Evolutionary conservation across 1,284 basidiomycete genomes (phyloP), one percentile per base, ranked within the genome.

Genomic region (Fistulina hepatica): DNA sequence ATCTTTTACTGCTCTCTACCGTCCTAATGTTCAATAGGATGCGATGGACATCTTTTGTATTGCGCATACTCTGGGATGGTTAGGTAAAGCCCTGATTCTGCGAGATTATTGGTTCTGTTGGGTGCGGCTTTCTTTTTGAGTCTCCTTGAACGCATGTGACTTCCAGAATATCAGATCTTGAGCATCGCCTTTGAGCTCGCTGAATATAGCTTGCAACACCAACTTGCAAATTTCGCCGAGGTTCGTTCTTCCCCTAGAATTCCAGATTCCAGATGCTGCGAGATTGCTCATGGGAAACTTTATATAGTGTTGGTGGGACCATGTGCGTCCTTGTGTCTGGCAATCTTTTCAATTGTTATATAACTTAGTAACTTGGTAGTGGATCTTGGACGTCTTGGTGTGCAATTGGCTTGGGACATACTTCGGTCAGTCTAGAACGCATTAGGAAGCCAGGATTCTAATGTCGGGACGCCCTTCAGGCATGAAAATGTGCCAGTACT

Each of bases 31-130:
- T 11, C 32, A 44, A 9, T 54, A 85, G 81, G 69, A 79, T 49
- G 80, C 83, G 3, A 57, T 89, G 25, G 84, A 89, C 52, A 78
- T 88, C 37, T 89, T 89, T 55, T 88, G 83, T 50, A 47, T 89
- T 15, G 84, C 84, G 20, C 84, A 89, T 55, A 63, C 82, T 16
- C 53, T 89, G 23, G 84, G 84, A 3, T 89, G 85, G 84, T 89
- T 86, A 54, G 83, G 83, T 30, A 89, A 89, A 55, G 85, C 84
- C 2, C 69, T 89, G 64, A 78, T 89, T 47, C 57, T 89, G 48
- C 72, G 85, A 21, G 84, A 89, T 52, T 89, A 89, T 52, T 89
- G 84, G 84, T 88, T 88, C 51, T 88, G 85, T 51, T 86, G 82
- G 83, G 83, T 84, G 51, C 40, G 60, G 47, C 20, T 53, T 44